These are phyloP conservation scores for Pythium aristosporum DNA, from an alignment of 352 stramenopile genomes.

Conservation along the genomic window DNA sequence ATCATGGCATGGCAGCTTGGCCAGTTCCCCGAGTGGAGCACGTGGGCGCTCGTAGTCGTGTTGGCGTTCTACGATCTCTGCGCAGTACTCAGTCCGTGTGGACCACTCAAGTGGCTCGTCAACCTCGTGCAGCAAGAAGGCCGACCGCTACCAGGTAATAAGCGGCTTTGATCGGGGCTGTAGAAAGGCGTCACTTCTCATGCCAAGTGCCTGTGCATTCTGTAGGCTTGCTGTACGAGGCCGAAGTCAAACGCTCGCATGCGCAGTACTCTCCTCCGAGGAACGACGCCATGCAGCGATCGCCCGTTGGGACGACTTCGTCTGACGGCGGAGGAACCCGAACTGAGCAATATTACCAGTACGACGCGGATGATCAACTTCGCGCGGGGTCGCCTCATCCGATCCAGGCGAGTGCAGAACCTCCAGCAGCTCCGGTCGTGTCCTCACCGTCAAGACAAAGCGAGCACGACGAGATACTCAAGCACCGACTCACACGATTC, in stretches of 20 bases:
- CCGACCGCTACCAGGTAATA: constrained; percentile 82
- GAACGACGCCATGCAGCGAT: constrained; percentile 4
- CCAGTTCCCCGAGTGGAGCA: constrained; percentile 95
- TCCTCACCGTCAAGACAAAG: background rate
- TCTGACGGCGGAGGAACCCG: background rate
- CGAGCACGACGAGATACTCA: constrained; percentile 32
- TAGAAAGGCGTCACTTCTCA: background rate
- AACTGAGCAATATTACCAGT: constrained; percentile 64
- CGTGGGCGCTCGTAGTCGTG: constrained; percentile 91
- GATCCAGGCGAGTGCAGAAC: background rate
- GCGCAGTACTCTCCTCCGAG: constrained; percentile 22
- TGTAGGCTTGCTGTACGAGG: constrained; percentile 71
- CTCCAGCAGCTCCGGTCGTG: background rate
- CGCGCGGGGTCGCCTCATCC: background rate
- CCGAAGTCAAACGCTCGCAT: constrained; percentile 50
- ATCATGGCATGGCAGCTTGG: constrained; percentile 98
- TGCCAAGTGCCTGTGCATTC: background rate
- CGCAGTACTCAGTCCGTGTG: constrained; percentile 98
- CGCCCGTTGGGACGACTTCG: background rate
- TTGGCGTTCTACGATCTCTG: constrained; percentile 99
- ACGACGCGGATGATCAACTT: constrained; percentile 38
- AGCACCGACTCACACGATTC: constrained; percentile 55
- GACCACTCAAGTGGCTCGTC: constrained; percentile 95
- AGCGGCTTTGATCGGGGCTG: background rate
- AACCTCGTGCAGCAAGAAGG: constrained; percentile 93